These are phyloP conservation scores for Trichoderma sp. DNA, from an alignment of 2,329 filamentous ascomycete species.

Conservation along the genomic window DNA sequence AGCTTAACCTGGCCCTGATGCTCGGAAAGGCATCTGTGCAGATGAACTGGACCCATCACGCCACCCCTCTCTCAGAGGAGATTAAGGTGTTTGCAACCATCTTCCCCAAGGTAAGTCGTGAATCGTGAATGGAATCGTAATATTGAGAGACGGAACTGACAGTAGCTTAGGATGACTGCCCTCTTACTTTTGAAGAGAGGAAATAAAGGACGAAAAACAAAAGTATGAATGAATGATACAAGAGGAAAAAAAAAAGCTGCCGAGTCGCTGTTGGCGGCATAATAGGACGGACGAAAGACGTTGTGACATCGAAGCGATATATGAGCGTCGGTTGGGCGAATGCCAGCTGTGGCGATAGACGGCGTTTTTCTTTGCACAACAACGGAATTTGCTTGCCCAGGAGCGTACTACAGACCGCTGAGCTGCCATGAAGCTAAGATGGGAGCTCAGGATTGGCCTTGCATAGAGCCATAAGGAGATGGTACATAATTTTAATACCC, in stretches of 20 bases:
- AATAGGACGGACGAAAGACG: neutral
- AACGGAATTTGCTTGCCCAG: neutral
- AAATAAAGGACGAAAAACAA: slow-evolving; percentile 34
- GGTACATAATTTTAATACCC: slow-evolving; percentile 19
- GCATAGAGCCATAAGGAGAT: neutral
- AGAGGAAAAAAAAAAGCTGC: neutral
- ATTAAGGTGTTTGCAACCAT: slow-evolving; percentile 99
- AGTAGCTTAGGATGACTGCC: slow-evolving; percentile 69
- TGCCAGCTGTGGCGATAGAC: neutral
- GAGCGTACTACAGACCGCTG: neutral
- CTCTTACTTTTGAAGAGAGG: slow-evolving; percentile 65
- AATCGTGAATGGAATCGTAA: too few species aligned
- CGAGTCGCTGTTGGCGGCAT: neutral
- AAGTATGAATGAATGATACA: slow-evolving; percentile 29
- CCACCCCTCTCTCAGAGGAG: slow-evolving; percentile 81
- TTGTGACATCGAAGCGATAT: neutral
- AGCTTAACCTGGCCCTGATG: slow-evolving; percentile 83
- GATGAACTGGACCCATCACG: slow-evolving; percentile 85
- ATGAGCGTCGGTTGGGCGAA: neutral
- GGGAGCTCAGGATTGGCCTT: slow-evolving; percentile 17
- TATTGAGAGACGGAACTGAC: neutral
- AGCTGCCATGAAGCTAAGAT: neutral
- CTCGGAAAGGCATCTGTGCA: slow-evolving; percentile 84
- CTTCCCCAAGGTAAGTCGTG: slow-evolving; percentile 78
- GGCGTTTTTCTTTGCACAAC: neutral